These are phyloP conservation scores for Wickerhamiella cacticola DNA, from an alignment of 805 yeast species.

Conservation along the genomic window DNA sequence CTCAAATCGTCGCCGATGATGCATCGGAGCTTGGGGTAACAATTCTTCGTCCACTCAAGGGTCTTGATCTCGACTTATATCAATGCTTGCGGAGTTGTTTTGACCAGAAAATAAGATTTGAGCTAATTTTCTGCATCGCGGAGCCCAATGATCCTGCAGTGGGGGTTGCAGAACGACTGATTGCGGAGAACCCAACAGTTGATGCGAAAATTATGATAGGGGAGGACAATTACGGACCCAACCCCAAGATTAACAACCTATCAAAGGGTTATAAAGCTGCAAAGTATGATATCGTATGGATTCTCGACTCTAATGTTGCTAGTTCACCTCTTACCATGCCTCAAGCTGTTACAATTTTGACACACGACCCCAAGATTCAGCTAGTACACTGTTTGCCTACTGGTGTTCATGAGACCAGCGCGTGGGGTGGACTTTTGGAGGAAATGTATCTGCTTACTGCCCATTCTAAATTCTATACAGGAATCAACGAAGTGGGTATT, in stretches of 20 bases:
- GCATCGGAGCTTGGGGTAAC: constrained; percentile 53
- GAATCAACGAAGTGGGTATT: constrained; percentile 56
- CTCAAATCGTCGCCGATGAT: background rate
- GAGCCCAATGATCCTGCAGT: constrained; percentile 51
- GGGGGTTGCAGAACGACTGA: constrained; percentile 40
- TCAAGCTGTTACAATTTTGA: constrained; percentile 45
- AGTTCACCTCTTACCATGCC: constrained; percentile 50
- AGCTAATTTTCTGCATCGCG: constrained; percentile 68
- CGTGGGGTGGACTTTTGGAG: constrained; percentile 58
- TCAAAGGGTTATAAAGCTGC: constrained; percentile 69
- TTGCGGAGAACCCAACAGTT: constrained; percentile 42
- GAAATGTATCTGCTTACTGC: constrained; percentile 77
- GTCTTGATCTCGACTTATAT: constrained; percentile 64
- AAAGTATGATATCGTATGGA: constrained; percentile 66
- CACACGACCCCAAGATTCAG: constrained; percentile 35
- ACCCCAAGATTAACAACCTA: constrained; percentile 78
- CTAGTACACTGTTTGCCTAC: constrained; percentile 72
- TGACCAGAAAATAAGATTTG: constrained; percentile 59
- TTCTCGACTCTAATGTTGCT: constrained; percentile 78
- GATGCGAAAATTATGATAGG: constrained; percentile 51
- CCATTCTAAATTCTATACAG: constrained; percentile 73
- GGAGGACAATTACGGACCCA: constrained; percentile 51
- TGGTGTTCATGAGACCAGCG: constrained; percentile 19
- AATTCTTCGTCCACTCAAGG: constrained; percentile 71
- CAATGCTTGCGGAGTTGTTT: constrained; percentile 58